A percentile compares a stretch with the other conserved stretches of the same genome.
These are phyloP conservation scores for Musa troglodytarum DNA, from an alignment of 176 grass and related monocot genomes.

Conservation along the genomic window DNA sequence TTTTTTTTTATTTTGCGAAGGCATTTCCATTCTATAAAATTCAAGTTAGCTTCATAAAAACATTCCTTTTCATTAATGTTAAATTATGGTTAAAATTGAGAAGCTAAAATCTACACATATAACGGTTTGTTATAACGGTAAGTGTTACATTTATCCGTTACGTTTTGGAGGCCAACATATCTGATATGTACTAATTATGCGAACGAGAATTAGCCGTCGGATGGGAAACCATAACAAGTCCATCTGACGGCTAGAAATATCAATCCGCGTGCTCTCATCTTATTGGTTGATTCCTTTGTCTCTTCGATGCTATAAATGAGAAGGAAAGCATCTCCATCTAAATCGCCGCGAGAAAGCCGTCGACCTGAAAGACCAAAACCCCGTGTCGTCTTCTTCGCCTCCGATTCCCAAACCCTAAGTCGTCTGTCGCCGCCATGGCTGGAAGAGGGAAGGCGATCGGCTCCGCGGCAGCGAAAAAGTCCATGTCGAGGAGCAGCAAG, in stretches of 20 bases:
- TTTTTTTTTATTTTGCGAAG: too few species aligned
- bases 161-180: too few species aligned
- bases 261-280: conserved; percentile 1
- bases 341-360: not conserved
- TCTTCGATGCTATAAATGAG: not conserved
- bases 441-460: conserved; percentile 15
- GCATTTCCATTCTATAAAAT: too few species aligned
- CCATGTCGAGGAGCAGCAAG: conserved; percentile 26
- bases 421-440: not conserved
- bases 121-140: too few species aligned
- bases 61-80: too few species aligned
- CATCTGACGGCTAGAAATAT: not conserved
- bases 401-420: not conserved
- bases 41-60: too few species aligned
- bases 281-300: not conserved
- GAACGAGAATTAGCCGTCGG: not conserved
- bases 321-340: not conserved
- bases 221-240: not conserved
- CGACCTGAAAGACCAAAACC: not conserved
- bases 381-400: not conserved
- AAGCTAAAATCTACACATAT: too few species aligned
- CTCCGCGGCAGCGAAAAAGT: conserved; percentile 5
- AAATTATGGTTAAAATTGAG: too few species aligned
- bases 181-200: too few species aligned
- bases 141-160: too few species aligned